Percentiles rank a stretch among this genome's conserved stretches.
phyloP scores from a whole-genome alignment of 108 stramenopile genomes.

The Chaetoceros muelleri region DNA sequence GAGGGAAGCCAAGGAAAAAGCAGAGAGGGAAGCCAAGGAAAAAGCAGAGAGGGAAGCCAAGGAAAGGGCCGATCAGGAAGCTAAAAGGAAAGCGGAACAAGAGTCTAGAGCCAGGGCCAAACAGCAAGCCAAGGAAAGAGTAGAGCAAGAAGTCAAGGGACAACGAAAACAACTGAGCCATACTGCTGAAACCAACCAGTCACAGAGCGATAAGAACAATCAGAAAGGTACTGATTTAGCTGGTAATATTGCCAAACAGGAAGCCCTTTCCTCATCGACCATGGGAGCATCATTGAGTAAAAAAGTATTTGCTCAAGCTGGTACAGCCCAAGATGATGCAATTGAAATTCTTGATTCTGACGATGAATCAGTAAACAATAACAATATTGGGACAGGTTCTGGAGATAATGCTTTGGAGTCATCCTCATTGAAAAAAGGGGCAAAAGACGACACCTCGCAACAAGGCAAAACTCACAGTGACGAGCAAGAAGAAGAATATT shows the following conservation, averaged over 20 bases:
- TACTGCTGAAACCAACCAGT: too few species aligned
- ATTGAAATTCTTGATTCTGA: not conserved
- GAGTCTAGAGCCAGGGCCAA: not conserved
- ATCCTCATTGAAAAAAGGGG: not conserved
- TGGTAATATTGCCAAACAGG: too few species aligned
- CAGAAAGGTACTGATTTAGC: too few species aligned
- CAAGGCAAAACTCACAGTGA: too few species aligned
- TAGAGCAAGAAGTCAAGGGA: too few species aligned
- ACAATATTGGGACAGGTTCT: not conserved
- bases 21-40: not conserved
- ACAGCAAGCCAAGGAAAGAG: too few species aligned
- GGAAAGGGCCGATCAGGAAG: constrained; percentile 1
- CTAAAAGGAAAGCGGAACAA: not conserved
- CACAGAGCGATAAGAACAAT: too few species aligned
- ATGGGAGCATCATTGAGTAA: not conserved
- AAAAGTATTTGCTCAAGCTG: not conserved
- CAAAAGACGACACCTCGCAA: not conserved
- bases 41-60: not conserved
- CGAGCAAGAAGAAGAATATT: not conserved
- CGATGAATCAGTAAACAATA: not conserved
- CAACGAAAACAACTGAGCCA: too few species aligned
- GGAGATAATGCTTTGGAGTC: not conserved
- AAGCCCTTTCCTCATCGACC: not conserved
- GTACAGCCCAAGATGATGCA: not conserved
- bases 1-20: constrained; percentile 1